These are phyloP conservation scores for Wickerhamomyces bisporus DNA, from an alignment of 805 yeast genomes.

Conservation along the genomic window DNA sequence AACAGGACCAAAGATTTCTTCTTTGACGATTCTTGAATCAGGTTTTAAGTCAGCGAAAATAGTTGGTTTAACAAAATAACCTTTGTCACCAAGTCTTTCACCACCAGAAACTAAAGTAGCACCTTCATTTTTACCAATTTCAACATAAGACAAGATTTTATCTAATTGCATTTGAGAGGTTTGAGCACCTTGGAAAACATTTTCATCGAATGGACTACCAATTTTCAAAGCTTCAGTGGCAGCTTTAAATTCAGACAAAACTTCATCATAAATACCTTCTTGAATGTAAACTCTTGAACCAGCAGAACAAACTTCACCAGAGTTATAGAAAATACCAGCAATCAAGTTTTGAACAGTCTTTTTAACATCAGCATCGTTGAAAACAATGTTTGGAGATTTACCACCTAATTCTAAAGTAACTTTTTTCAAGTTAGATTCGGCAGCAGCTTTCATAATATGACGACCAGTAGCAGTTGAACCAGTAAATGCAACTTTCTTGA, in stretches of 20 bases:
- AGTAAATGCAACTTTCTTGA: constrained; percentile 90
- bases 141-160: constrained; percentile 59
- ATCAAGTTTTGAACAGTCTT: constrained; percentile 63
- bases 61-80: constrained; percentile 76
- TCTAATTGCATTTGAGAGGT: constrained; percentile 62
- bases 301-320: constrained; percentile 93
- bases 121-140: constrained; percentile 61
- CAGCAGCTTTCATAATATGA: constrained; percentile 66
- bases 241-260: constrained; percentile 50
- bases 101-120: constrained; percentile 80
- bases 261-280: constrained; percentile 62
- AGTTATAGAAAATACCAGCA: constrained; percentile 77
- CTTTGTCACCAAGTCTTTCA: constrained; percentile 62
- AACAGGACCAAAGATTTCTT: constrained; percentile 92
- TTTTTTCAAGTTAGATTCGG: constrained; percentile 70
- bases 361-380: constrained; percentile 66
- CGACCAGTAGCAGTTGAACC: constrained; percentile 90
- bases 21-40: constrained; percentile 70
- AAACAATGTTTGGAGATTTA: constrained; percentile 82
- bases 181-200: constrained; percentile 70
- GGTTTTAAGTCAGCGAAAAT: constrained; percentile 77
- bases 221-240: constrained; percentile 51
- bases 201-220: constrained; percentile 76
- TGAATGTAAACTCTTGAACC: constrained; percentile 86
- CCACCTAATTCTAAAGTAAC: constrained; percentile 86